Evolutionary conservation across 306 rosid genomes (phyloP).

Genomic region (Datisca glomerata): DNA sequence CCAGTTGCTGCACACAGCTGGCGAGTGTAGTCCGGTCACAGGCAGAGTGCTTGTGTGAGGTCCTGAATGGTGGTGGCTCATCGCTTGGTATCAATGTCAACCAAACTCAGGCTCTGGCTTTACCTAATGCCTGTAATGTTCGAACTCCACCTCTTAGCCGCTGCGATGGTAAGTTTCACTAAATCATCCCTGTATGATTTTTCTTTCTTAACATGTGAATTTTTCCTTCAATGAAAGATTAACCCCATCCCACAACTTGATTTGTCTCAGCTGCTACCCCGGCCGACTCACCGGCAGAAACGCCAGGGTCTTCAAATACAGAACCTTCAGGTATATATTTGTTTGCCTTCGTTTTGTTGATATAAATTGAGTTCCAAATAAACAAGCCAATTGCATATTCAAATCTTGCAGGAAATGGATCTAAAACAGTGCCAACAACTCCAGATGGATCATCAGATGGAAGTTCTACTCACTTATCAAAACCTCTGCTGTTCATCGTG

Average conservation of each 20-base stretch:
- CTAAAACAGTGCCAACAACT: slow-evolving; percentile 41
- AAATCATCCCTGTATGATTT: background rate
- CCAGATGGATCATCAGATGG: slow-evolving; percentile 34
- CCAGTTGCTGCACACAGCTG: slow-evolving; percentile 70
- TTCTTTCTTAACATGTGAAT: background rate
- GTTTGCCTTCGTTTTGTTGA: background rate
- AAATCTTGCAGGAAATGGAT: slow-evolving; percentile 36
- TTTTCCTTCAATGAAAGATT: background rate
- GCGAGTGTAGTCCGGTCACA: slow-evolving; percentile 45
- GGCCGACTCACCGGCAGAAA: slow-evolving; percentile 47
- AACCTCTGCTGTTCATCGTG: slow-evolving; percentile 30
- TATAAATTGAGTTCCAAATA: too few relatives aligned
- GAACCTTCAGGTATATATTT: slow-evolving; percentile 38
- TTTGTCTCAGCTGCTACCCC: slow-evolving; percentile 41
- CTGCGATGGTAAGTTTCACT: slow-evolving; percentile 59
- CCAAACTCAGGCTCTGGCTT: slow-evolving; percentile 60
- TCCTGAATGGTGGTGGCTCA: slow-evolving; percentile 48
- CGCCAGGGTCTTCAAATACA: slow-evolving; percentile 42
- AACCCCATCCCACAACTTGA: slow-evolving; percentile 4
- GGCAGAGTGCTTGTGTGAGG: slow-evolving; percentile 73
- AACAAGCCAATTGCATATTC: background rate
- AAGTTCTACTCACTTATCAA: slow-evolving; percentile 34
- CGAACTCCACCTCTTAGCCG: slow-evolving; percentile 48
- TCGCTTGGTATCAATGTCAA: slow-evolving; percentile 54
- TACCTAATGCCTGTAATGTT: slow-evolving; percentile 70